Conservation (phyloP, 2,329 filamentous ascomycete species). For the Apiospora koreana region DNA sequence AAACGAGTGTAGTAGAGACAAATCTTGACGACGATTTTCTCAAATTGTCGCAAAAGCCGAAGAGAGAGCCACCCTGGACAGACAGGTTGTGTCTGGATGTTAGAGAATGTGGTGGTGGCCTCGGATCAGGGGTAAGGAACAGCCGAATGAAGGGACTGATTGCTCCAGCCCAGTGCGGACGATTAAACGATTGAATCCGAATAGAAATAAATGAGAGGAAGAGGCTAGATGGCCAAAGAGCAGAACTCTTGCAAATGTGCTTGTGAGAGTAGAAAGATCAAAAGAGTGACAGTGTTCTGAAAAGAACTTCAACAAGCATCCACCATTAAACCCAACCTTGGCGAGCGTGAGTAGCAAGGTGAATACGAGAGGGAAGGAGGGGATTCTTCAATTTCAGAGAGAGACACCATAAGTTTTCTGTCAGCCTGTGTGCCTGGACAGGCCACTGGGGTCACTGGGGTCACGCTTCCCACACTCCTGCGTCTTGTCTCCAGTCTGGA, state of each 20-base stretch:
- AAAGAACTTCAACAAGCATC: slow-evolving; percentile 7
- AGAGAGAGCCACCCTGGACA: slow-evolving; percentile 19
- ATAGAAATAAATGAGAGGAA: slow-evolving; percentile 25
- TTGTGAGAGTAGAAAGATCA: slow-evolving; percentile 11
- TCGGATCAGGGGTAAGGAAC: slow-evolving; percentile 30
- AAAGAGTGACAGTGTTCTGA: slow-evolving; percentile 11
- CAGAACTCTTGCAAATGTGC: slow-evolving; percentile 14
- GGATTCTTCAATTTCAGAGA: neutral
- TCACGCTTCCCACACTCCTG: neutral
- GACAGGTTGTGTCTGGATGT: slow-evolving; percentile 23
- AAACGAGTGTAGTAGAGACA: slow-evolving; percentile 27
- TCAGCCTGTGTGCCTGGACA: neutral
- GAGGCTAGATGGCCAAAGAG: slow-evolving; percentile 19
- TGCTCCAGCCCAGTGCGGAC: slow-evolving; percentile 15
- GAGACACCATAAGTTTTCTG: slow-evolving; percentile 7
- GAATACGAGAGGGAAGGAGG: slow-evolving; percentile 3
- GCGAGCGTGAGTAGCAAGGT: neutral
- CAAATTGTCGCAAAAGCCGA: slow-evolving; percentile 10
- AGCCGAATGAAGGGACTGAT: slow-evolving; percentile 22
- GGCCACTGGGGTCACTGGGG: neutral
- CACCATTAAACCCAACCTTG: slow-evolving; percentile 2
- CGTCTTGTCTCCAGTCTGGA: neutral
- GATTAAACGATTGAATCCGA: slow-evolving; percentile 11
- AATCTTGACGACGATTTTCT: slow-evolving; percentile 11
- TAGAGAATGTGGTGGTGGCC: slow-evolving; percentile 27